A percentile compares a stretch with the other conserved stretches of the same genome.
phyloP scores from a whole-genome alignment of 257 asterid species.

The Solanum chiquidenum region DNA sequence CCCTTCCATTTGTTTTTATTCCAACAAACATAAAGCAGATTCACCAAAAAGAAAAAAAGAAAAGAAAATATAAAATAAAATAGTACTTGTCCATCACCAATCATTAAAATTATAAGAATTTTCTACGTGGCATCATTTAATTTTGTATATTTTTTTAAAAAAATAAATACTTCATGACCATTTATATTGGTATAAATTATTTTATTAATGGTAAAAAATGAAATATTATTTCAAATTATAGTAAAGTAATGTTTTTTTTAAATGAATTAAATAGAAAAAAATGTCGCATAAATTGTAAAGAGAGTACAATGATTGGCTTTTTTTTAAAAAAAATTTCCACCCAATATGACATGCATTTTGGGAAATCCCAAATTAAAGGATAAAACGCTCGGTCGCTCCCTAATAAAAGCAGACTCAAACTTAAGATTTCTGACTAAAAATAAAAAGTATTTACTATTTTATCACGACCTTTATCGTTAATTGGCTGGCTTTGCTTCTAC shows the following conservation, averaged over 20 bases:
- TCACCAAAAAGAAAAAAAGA: background rate
- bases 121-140: background rate
- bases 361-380: too few relatives aligned
- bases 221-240: too few relatives aligned
- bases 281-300: background rate
- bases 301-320: background rate
- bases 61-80: background rate
- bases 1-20: background rate
- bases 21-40: background rate
- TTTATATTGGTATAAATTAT: background rate
- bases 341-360: rapidly evolving
- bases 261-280: background rate
- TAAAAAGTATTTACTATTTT: too few relatives aligned
- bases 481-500: background rate
- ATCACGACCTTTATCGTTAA: background rate
- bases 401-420: background rate
- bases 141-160: too few relatives aligned
- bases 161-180: background rate
- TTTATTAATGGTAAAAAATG: background rate
- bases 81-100: background rate
- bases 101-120: background rate
- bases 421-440: background rate
- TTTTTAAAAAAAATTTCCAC: too few relatives aligned
- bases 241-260: background rate
- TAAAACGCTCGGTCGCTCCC: rapidly evolving